phyloP scores from a whole-genome alignment of 2,329 filamentous ascomycete species.

The Aspergillus sp. region DNA sequence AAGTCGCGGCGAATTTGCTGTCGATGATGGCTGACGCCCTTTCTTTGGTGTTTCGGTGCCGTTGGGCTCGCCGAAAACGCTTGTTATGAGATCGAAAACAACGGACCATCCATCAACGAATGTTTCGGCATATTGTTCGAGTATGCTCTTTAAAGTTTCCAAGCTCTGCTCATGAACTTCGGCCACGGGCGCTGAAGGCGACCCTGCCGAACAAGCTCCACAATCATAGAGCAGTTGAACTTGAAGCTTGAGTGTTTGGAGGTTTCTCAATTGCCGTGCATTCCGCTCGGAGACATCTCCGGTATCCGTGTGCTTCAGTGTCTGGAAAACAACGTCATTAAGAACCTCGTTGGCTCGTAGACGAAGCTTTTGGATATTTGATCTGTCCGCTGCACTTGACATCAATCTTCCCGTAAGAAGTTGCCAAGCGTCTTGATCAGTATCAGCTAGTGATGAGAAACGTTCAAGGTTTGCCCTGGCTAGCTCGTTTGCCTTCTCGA shows the following conservation, averaged over 20 bases:
- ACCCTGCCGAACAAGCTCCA: slow-evolving; percentile 57
- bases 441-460: slow-evolving; percentile 64
- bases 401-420: slow-evolving; percentile 61
- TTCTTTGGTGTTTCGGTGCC: slow-evolving; percentile 13
- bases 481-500: slow-evolving; percentile 73
- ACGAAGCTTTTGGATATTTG: slow-evolving; percentile 43
- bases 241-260: slow-evolving; percentile 66
- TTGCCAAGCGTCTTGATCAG: slow-evolving; percentile 74
- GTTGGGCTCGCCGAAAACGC: slow-evolving; percentile 65
- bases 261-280: slow-evolving; percentile 69
- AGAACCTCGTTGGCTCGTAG: slow-evolving; percentile 65
- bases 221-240: slow-evolving; percentile 60
- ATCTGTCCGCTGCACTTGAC: slow-evolving; percentile 44
- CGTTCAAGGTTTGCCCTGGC: slow-evolving; percentile 74
- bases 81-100: slow-evolving; percentile 81
- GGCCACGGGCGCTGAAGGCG: slow-evolving; percentile 65
- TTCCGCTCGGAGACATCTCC: slow-evolving; percentile 53
- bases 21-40: slow-evolving; percentile 25
- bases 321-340: slow-evolving; percentile 45
- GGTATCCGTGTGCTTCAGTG: slow-evolving; percentile 43
- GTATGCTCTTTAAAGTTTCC: slow-evolving; percentile 75
- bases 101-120: slow-evolving; percentile 82
- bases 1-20: slow-evolving; percentile 65
- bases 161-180: slow-evolving; percentile 80
- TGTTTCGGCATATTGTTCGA: slow-evolving; percentile 86